Conservation (phyloP, 2,329 filamentous ascomycete genomes). For the Talaromyces pinophilus region DNA sequence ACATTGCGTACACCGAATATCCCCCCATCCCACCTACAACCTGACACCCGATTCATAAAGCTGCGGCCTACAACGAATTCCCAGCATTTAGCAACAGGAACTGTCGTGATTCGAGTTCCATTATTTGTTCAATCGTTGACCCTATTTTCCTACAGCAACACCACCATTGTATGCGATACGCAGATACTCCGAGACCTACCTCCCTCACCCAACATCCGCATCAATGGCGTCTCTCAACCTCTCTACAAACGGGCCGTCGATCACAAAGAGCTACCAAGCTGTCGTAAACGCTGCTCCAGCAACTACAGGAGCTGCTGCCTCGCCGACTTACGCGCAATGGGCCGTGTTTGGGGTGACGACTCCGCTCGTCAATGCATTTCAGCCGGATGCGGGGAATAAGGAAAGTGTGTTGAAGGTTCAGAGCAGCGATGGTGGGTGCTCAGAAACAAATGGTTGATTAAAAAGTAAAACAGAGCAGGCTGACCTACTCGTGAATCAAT, state of each 20-base stretch:
- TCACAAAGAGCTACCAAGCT: slow-evolving; percentile 72
- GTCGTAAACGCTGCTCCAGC: slow-evolving; percentile 63
- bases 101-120: too few species aligned
- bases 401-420: slow-evolving; percentile 96
- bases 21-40: neutral
- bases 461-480: neutral
- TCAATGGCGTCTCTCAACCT: slow-evolving; percentile 77
- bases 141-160: neutral
- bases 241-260: slow-evolving; percentile 76
- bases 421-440: slow-evolving; percentile 73
- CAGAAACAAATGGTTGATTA: neutral
- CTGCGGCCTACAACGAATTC: neutral
- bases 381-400: slow-evolving; percentile 75
- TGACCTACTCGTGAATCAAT: slow-evolving; percentile 20
- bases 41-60: neutral
- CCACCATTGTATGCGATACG: slow-evolving; percentile 20
- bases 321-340: slow-evolving; percentile 87
- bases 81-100: neutral
- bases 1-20: neutral
- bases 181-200: slow-evolving; percentile 4
- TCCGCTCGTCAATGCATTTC: slow-evolving; percentile 89
- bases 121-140: neutral
- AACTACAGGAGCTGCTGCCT: slow-evolving; percentile 61
- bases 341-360: slow-evolving; percentile 91
- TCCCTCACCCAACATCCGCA: neutral